Percentiles rank a stretch among this genome's conserved stretches.
Evolutionary conservation across 345 rosid species (phyloP).

Genomic region (Linum trigynum): DNA sequence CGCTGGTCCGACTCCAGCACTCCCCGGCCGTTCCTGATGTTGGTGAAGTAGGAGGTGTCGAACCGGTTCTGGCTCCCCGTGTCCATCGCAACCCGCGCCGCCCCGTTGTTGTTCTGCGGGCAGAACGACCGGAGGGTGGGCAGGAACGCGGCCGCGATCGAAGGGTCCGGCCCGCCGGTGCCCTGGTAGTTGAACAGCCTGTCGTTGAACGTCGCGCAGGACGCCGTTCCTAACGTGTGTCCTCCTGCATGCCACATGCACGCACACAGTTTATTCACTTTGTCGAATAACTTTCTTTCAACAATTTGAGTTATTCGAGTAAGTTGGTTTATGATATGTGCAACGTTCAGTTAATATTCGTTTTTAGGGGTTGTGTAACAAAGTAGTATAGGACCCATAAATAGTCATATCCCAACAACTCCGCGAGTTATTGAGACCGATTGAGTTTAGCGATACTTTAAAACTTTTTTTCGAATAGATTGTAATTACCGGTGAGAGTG

Average conservation of each 20-base stretch:
- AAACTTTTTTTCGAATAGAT: too few relatives aligned
- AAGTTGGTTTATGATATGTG: too few relatives aligned
- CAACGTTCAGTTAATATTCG: too few relatives aligned
- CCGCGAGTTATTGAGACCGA: too few relatives aligned
- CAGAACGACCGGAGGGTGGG: constrained; percentile 38
- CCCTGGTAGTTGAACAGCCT: constrained; percentile 40
- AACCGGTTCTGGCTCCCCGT: constrained; percentile 33
- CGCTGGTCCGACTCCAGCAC: constrained; percentile 48
- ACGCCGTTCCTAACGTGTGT: constrained; percentile 56
- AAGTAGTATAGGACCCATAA: too few relatives aligned
- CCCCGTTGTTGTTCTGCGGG: constrained; percentile 33
- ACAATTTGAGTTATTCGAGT: too few relatives aligned
- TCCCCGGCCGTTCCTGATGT: constrained; percentile 38
- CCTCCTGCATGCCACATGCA: constrained; percentile 44
- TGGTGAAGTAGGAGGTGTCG: constrained; percentile 41
- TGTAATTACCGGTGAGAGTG: constrained; percentile 48
- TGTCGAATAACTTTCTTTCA: too few relatives aligned
- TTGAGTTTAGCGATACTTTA: too few relatives aligned
- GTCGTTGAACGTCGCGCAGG: constrained; percentile 36
- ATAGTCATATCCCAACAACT: too few relatives aligned
- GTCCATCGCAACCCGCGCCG: constrained; percentile 36
- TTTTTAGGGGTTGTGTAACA: too few relatives aligned
- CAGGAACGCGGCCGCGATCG: constrained; percentile 34
- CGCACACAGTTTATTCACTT: too few relatives aligned
- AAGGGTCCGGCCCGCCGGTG: constrained; percentile 36